phyloP scores from a whole-genome alignment of 2,329 filamentous ascomycete genomes.

The Claviceps pazoutovae region DNA sequence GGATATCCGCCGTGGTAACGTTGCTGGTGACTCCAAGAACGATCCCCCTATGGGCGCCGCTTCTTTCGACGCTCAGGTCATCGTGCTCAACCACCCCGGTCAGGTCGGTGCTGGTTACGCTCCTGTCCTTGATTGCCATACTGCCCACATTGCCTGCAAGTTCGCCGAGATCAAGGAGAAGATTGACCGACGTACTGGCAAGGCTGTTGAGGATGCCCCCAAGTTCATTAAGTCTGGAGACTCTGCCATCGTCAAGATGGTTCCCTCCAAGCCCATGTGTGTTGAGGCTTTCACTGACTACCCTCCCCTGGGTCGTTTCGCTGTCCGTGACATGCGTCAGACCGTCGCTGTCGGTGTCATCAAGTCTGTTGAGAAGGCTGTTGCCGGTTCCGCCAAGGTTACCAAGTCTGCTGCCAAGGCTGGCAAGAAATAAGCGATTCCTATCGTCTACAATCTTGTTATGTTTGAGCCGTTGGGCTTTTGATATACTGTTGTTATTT shows the following conservation, averaged over 20 bases:
- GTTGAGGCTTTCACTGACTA: conserved; percentile 99
- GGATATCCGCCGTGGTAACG: conserved; percentile 99
- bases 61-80: conserved; percentile 99
- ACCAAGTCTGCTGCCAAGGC: conserved; percentile 63
- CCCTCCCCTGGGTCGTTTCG: conserved; percentile 98
- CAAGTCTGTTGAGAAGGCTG: conserved; percentile 66
- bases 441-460: conserved; percentile 11
- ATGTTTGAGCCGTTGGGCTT: conserved; percentile 14
- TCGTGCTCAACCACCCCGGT: conserved; percentile 99
- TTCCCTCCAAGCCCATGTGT: conserved; percentile 99
- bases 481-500: conserved; percentile 24
- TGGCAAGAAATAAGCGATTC: conserved; percentile 52
- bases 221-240: conserved; percentile 99
- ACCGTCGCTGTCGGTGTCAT: conserved; percentile 91
- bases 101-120: conserved; percentile 99
- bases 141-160: conserved; percentile 99
- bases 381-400: conserved; percentile 46
- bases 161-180: conserved; percentile 98
- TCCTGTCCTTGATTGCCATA: conserved; percentile 99
- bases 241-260: conserved; percentile 99
- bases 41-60: conserved; percentile 81
- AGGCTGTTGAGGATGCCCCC: conserved; percentile 78
- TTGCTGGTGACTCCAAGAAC: conserved; percentile 99
- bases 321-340: conserved; percentile 95
- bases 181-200: conserved; percentile 99